These are phyloP conservation scores for Suhomyces sp. DNA, from an alignment of 805 yeast genomes.

Conservation along the genomic window DNA sequence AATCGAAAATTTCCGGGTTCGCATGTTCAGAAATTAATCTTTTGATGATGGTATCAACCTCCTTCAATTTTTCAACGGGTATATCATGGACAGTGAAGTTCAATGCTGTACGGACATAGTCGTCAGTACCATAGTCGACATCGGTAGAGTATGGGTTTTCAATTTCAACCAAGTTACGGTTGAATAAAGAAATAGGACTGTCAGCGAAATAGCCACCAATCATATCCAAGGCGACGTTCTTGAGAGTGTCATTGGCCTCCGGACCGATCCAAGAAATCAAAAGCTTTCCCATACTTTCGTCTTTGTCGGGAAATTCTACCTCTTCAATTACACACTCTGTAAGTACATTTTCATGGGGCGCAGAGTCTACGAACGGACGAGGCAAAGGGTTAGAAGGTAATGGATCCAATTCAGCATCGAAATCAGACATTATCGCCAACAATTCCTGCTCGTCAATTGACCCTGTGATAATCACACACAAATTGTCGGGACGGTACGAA, in stretches of 20 bases:
- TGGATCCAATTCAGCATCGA: constrained; percentile 57
- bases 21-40: constrained; percentile 55
- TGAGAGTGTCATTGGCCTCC: constrained; percentile 46
- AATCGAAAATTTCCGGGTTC: constrained; percentile 52
- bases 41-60: constrained; percentile 53
- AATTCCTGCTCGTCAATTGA: constrained; percentile 76
- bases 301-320: constrained; percentile 84
- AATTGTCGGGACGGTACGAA: constrained; percentile 78
- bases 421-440: constrained; percentile 53
- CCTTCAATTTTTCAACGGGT: constrained; percentile 61
- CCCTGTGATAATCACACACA: constrained; percentile 84
- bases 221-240: constrained; percentile 68
- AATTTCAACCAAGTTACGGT: constrained; percentile 71
- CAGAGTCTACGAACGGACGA: constrained; percentile 82
- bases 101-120: constrained; percentile 62
- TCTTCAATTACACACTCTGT: constrained; percentile 41
- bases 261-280: constrained; percentile 84
- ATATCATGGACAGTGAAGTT: constrained; percentile 66
- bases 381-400: constrained; percentile 28
- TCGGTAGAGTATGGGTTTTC: constrained; percentile 80
- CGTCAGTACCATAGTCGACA: constrained; percentile 69
- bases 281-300: constrained; percentile 79
- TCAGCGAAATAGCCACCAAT: constrained; percentile 74
- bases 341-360: constrained; percentile 41
- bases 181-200: constrained; percentile 73